Base-by-base conservation (phyloP, 2,329 filamentous ascomycete species). In the Penicillium sp. region DNA sequence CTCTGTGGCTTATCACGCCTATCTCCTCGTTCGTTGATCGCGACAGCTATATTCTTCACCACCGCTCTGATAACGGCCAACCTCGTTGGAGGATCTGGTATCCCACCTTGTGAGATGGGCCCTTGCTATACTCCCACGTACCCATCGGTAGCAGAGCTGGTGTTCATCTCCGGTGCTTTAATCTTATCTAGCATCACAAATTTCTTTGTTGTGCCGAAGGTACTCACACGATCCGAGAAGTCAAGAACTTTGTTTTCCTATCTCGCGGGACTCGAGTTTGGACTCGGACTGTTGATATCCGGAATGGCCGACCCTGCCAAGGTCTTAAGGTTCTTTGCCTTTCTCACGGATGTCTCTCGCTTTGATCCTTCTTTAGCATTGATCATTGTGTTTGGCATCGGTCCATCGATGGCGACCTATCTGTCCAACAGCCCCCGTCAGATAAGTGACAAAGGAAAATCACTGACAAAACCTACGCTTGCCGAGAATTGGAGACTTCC, bases 311-410 rank as follows among this genome's bases (percentile, higher is more conserved):
- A 79, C 27, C 75, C 81, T 0, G 69, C 71, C 0, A 84, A 84
- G 63, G 79, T 83, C 2, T 66, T 80, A 16, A 71, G 79, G 1
- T 84, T 84, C 66, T 80, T 84, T 48, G 73, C 73, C 29, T 68
- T 78, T 49, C 70, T 75, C 19, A 75, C 78, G 7, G 75, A 80
- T 7, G 62, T 70, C 3, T 65, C 76, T 33, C 72, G 71, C 4
- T 82, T 80, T 67, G 82, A 84, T 63, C 82, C 82, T 0, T 82
- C 80, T 0, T 70, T 84, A 24, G 73, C 70, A 0, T 67, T 83
- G 22, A 70, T 84, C 1, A 76, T 83, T 13, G 53, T 82, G 21
- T 81, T 82, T 60, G 82, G 75, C 2, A 75, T 83, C 5, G 63
- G 80, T 0, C 81, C 81, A 2, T 79, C 77, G 49, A 61, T 82